Evolutionary conservation across 164 flowering plant species (phyloP).

Genomic region (Chloranthus sessilifolius): DNA sequence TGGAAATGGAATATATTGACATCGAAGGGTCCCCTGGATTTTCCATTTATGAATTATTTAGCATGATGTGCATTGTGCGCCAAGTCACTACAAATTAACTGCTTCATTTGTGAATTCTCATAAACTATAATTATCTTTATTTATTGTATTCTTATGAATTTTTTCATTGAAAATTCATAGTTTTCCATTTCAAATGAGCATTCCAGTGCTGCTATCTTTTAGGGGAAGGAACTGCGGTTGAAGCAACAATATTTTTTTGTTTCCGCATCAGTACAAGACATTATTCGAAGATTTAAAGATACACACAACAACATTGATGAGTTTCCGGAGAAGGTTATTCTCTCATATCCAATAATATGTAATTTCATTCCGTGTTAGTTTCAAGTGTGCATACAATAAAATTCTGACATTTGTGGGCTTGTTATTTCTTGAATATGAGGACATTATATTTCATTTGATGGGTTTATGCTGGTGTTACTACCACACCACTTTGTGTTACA

Average conservation of each 20-base stretch:
- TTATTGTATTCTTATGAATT: too few species aligned
- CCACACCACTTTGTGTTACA: too few species aligned
- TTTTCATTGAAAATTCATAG: too few species aligned
- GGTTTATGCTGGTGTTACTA: too few species aligned
- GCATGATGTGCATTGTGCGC: too few species aligned
- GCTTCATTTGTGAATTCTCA: too few species aligned
- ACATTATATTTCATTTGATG: neutral
- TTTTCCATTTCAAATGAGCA: neutral
- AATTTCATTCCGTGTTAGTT: neutral
- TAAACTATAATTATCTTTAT: too few species aligned
- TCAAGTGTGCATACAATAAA: neutral
- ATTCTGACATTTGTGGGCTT: neutral
- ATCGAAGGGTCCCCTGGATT: too few species aligned
- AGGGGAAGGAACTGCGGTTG: conserved; percentile 59
- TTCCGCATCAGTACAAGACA: conserved; percentile 57
- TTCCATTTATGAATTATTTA: too few species aligned
- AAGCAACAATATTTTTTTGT: conserved; percentile 65
- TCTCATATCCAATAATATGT: neutral
- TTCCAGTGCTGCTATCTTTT: conserved; percentile 10
- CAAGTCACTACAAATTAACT: too few species aligned
- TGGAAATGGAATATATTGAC: too few species aligned
- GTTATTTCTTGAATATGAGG: neutral
- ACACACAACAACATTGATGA: conserved; percentile 33
- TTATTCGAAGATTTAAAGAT: conserved; percentile 53
- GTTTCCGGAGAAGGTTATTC: conserved; percentile 45